phyloP scores from a whole-genome alignment of 2,329 filamentous ascomycete genomes.

The Pseudopyricularia javanii region DNA sequence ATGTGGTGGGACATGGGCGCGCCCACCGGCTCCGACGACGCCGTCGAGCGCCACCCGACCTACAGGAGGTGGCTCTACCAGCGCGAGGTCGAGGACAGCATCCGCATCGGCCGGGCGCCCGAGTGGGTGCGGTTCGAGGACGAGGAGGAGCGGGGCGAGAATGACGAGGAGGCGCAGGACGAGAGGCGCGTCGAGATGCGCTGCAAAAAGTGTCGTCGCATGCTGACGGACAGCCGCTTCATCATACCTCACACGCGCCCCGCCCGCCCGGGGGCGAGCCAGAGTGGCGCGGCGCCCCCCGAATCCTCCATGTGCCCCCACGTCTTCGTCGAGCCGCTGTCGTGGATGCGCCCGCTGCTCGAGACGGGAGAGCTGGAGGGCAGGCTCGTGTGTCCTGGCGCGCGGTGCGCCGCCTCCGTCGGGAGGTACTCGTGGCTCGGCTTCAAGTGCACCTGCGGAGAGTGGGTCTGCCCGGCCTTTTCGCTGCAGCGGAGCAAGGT shows the following conservation, averaged over 20 bases:
- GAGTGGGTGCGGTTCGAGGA: slow-evolving; percentile 76
- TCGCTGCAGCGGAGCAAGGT: slow-evolving; percentile 72
- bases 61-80: slow-evolving; percentile 65
- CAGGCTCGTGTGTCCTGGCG: slow-evolving; percentile 68
- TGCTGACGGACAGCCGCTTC: slow-evolving; percentile 44
- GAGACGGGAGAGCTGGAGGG: slow-evolving; percentile 74
- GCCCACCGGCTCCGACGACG: slow-evolving; percentile 42
- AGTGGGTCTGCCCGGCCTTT: slow-evolving; percentile 86
- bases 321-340: slow-evolving; percentile 81
- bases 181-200: slow-evolving; percentile 47
- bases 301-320: slow-evolving; percentile 62
- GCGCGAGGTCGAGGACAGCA: slow-evolving; percentile 39
- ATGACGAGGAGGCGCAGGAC: slow-evolving; percentile 6
- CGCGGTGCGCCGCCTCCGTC: slow-evolving; percentile 67
- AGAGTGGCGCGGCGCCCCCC: not conserved
- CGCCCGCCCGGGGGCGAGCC: slow-evolving; percentile 8
- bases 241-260: slow-evolving; percentile 50
- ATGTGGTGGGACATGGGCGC: slow-evolving; percentile 83
- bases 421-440: slow-evolving; percentile 96
- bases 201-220: slow-evolving; percentile 82
- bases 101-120: slow-evolving; percentile 68
- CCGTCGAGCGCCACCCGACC: slow-evolving; percentile 51
- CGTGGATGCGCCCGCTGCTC: slow-evolving; percentile 84
- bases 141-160: slow-evolving; percentile 39
- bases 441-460: slow-evolving; percentile 79